These are phyloP conservation scores for Blastobotrys malaysiensis DNA, from an alignment of 1,139 yeast genomes.

Conservation along the genomic window DNA sequence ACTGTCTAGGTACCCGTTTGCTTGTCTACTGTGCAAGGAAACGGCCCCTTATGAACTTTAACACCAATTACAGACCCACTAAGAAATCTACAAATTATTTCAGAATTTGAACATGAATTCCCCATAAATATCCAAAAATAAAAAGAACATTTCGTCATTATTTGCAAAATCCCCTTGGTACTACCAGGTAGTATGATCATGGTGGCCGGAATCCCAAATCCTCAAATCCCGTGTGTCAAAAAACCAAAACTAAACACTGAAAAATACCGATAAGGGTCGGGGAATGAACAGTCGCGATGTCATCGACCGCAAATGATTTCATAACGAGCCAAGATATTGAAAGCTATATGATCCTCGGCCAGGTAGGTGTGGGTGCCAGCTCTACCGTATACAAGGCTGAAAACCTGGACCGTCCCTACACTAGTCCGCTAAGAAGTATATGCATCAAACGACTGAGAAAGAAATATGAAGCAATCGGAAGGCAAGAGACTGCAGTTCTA, in stretches of 20 bases:
- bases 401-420: constrained; percentile 11
- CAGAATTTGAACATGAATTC: no score
- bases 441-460: constrained; percentile 20
- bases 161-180: no score
- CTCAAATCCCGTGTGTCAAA: not conserved
- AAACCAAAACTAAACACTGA: not conserved
- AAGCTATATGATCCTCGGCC: constrained; percentile 12
- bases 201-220: not conserved
- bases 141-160: no score
- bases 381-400: constrained; percentile 19
- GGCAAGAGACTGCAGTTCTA: constrained; percentile 18
- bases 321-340: constrained; percentile 9
- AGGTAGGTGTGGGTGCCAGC: constrained; percentile 17
- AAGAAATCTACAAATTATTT: no score
- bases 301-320: not conserved
- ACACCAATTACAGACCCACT: no score
- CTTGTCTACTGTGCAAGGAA: no score
- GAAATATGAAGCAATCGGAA: constrained; percentile 14
- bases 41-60: no score
- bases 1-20: no score
- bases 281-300: not conserved
- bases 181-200: no score
- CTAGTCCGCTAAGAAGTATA: constrained; percentile 16
- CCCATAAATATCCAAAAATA: no score
- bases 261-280: not conserved